Conservation (phyloP, 768 basidiomycete species). For the Amanita phalloides region DNA sequence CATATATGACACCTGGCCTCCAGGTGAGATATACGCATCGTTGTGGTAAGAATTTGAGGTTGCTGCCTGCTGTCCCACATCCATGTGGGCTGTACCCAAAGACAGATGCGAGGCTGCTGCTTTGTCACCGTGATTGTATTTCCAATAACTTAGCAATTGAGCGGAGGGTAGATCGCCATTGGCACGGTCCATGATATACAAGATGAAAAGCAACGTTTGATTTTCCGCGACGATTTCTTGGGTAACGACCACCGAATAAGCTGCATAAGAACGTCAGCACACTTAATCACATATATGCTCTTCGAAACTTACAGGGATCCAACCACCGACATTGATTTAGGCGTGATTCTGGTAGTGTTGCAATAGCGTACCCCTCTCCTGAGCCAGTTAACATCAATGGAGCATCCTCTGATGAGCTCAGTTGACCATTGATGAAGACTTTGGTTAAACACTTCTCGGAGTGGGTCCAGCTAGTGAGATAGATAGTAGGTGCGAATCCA, state of each 20-base stretch:
- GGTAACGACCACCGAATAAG: conserved; percentile 43
- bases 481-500: conserved; percentile 50
- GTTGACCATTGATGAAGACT: conserved; percentile 36
- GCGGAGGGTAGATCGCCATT: conserved; percentile 44
- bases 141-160: conserved; percentile 43
- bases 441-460: conserved; percentile 55
- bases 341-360: conserved; percentile 55
- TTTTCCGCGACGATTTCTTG: conserved; percentile 65
- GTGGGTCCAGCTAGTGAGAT: conserved; percentile 43
- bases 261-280: conserved; percentile 16
- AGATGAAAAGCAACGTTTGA: conserved; percentile 48
- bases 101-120: conserved; percentile 8
- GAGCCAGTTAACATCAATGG: conserved; percentile 37
- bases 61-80: background rate
- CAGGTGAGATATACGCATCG: conserved; percentile 11
- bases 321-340: conserved; percentile 63
- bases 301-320: conserved; percentile 42
- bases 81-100: background rate
- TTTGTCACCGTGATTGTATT: conserved; percentile 21
- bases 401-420: conserved; percentile 44
- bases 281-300: background rate
- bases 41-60: background rate
- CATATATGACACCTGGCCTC: conserved; percentile 28
- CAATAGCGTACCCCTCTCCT: conserved; percentile 39
- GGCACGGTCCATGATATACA: conserved; percentile 60